Evolutionary conservation across 495 filamentous ascomycete species (phyloP), one percentile per base, ranked within the genome.

Genomic region (Ascobolus immersus): DNA sequence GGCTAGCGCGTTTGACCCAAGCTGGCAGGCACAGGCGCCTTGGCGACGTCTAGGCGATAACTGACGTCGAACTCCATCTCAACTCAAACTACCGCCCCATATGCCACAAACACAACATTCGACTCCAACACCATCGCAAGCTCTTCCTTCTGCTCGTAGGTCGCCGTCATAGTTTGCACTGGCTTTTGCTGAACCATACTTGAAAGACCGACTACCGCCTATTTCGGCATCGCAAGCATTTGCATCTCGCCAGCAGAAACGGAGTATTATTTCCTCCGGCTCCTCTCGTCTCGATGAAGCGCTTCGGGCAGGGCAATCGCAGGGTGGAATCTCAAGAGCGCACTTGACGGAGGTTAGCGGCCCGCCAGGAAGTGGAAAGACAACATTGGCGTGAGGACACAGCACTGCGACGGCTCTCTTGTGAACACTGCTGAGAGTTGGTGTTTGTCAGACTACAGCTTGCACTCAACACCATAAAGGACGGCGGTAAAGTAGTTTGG

Each of bases 261-360:
- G 55, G 5, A 49, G 52, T 17, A 58, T 54, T 18, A 59, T 92
- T 24, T 56, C 65, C 1, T 90, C 77, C 2, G 70, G 75, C 2
- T 51, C 91, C 19, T 24, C 44, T 21, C 54, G 51, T 19, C 64
- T 93, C 13, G 72, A 82, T 51, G 47, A 51, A 34, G 53, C 53
- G 11, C 45, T 78, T 39, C 40, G 44, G 28, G 42, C 39, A n/a
- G n/a, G n/a, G n/a, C n/a, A n/a, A n/a, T n/a, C n/a, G n/a, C n/a
- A n/a, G 28, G 60, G 57, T 28, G 81, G 76, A 3, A 51, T 92
- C 17, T 56, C 64, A 34, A 67, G 70, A 22, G 80, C 79, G 15
- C 73, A 79, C 48, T 60, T 90, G n/a, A 72, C 71, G 4, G 86
- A 96, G 51, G 54, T 92, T 20, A 90, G 72, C 56, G 86, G 86